Base-by-base conservation (phyloP, 352 stramenopile genomes). In the Globisporangium alternatum region DNA sequence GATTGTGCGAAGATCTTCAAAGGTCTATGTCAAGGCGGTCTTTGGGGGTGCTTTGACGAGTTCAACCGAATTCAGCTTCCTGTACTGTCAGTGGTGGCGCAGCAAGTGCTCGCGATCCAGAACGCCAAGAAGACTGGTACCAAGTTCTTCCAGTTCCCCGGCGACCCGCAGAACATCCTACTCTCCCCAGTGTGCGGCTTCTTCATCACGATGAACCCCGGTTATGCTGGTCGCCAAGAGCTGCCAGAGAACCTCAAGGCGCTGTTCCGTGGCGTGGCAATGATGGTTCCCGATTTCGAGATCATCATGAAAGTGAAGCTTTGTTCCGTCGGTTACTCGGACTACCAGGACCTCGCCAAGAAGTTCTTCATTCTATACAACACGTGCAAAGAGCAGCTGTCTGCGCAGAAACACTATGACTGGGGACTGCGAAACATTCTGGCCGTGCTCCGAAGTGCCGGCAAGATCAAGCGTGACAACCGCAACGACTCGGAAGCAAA, bases 121-220 rank as follows among this genome's bases (percentile, higher is more conserved):
- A 98, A 99, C 71, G 97, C 95, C 30, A 99, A 98, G 78, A 98
- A 98, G 72, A 97, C 96, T 28, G 95, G 91, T 0, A 88, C 90
- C 3, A 91, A 97, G 62, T 95, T 93, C 74, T 99, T 99, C 76
- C 95, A 99, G 75, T 99, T 99, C 72, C 96, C 97, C 0, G 97
- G 97, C 37, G 97, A 99, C 66, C 95, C 96, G 10, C 96, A 98
- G 74, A 98, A 99, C 72, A 97, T 99, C 62, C 66, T 97, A 47
- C 78, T 99, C 3, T 96, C 97, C 37, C 95, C 95, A 13, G 92
- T 97, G 10, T 98, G 95, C 60, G 96, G 96, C 3, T 99, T 98
- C 73, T 99, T 99, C 70, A 99, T 99, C 68, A 99, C 97, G 2
- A 99, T 99, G 97, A 99, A 99, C 73, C 97, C 97, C 5, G 97